phyloP scores from a whole-genome alignment of 2,329 filamentous ascomycete species.

The Tothia fuscella region DNA sequence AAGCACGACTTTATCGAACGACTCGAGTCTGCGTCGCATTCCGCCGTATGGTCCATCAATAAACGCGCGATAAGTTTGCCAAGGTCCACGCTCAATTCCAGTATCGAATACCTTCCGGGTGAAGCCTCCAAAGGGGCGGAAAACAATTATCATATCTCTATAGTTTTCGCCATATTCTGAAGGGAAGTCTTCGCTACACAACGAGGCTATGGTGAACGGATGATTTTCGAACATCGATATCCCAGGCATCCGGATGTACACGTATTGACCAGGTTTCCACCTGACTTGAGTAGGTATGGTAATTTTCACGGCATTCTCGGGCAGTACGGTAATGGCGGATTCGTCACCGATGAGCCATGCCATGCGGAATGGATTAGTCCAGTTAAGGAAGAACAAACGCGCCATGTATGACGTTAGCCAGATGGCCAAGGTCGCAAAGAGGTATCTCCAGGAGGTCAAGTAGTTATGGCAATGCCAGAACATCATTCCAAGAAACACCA shows the following conservation, averaged over 20 bases:
- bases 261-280: constrained; percentile 89
- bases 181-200: constrained; percentile 87
- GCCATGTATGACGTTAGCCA: constrained; percentile 64
- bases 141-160: constrained; percentile 80
- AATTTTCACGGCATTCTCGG: constrained; percentile 90
- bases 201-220: constrained; percentile 85
- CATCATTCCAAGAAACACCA: constrained; percentile 69
- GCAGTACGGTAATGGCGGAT: constrained; percentile 76
- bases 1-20: constrained; percentile 86
- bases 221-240: constrained; percentile 88
- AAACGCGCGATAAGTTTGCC: constrained; percentile 85
- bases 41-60: constrained; percentile 91
- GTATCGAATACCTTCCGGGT: constrained; percentile 75
- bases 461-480: constrained; percentile 97
- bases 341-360: constrained; percentile 85
- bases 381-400: constrained; percentile 79
- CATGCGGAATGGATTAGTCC: constrained; percentile 66
- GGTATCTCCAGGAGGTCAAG: constrained; percentile 78
- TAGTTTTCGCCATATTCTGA: constrained; percentile 83
- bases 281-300: constrained; percentile 87
- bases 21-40: constrained; percentile 78
- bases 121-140: constrained; percentile 84
- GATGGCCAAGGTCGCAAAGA: constrained; percentile 69
- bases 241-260: constrained; percentile 87
- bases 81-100: constrained; percentile 73